Evolutionary conservation across 306 rosid species (phyloP), one percentile per base, ranked within the genome.

Genomic region (Castanea sativa): DNA sequence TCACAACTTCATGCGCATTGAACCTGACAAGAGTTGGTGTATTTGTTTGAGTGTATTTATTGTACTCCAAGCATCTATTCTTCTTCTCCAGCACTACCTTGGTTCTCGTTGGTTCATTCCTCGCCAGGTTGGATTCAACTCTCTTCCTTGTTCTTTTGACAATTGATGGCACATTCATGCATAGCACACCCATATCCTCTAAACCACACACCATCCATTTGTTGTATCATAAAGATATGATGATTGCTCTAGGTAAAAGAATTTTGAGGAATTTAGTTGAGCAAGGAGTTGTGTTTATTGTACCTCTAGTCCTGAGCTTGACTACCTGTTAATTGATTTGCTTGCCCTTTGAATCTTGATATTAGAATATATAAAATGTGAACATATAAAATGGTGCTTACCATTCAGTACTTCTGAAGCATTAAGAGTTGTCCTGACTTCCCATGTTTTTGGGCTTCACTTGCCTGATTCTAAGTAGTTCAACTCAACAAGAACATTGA

Each of bases 101-200:
- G 99, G 99, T 61, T 93, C 99, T 35, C 91, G 98, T 23, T 95
- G 99, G 92, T 95, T 95, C 94, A 93, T 95, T 83, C 99, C 99
- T 82, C 98, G 86, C 78, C 99, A 95, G 97, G 99, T 95, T 75
- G 35, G 82, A 38, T 60, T 78, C 56, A 77, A 79, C 71, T 76
- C 69, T 61, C 29, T 21, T 73, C 23, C 18, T 32, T 69, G 29
- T 33, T 61, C 29, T 33, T 63, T 32, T 21, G 6, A 52, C 23
- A 57, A 68, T 65, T 45, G 52, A 63, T 38, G 35, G 23, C 41
- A 33, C 23, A 5, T 45, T 55, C 51, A 55, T 35, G 51, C 27
- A 19, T 59, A 72, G 11, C 45, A 19, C 20, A 16, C 69, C 10
- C 49, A 49, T 67, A 35, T 67, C 38, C 19, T 81, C 15, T 61